Evolutionary conservation across 1,139 yeast genomes (phyloP), one percentile per base, ranked within the genome.

Genomic region (Candida sp.): DNA sequence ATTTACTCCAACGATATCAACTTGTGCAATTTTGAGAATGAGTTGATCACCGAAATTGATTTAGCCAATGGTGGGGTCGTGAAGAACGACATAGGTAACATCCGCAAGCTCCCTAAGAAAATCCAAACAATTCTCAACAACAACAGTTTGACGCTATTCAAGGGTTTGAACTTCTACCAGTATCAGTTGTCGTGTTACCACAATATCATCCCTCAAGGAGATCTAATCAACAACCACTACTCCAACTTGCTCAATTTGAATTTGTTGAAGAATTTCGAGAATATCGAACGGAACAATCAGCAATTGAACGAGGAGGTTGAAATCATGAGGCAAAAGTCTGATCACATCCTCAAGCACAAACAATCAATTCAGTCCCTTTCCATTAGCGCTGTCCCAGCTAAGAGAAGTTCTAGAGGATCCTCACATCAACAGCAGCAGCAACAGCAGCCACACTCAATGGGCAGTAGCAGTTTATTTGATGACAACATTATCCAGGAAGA

Each of bases 131-230:
- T 77, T 46, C 59, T 77, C n/a, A 58, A 63, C 47, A 69, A 68
- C 49, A 65, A 65, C 42, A 66, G 75, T 9, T 60, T 74, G 32
- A 68, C 69, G 37, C 57, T 74, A 46, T 73, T 73, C 59, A 74
- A 76, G 54, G 62, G 67, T 39, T 65, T 75, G 51, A 63, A 67
- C 43, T 61, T 74, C 34, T 75, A 67, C 56, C 75, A 72, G 54
- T 77, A 77, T 60, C 72, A 73, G 71, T 58, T 69, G 44, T 74
- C 80, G 8, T 77, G 80, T 54, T 77, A 77, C 57, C 69, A 62
- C 49, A 77, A 77, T 51, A 58, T 63, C 31, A 63, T 70, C 4
- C 81, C 81, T 0, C 52, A 54, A 11, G 64, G 63, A 8, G 58
- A 59, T 22, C 58, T 56, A 44, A 54, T 67, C 22, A 71, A 74